Percentiles rank a stretch among this genome's conserved stretches.
phyloP scores from a whole-genome alignment of 768 basidiomycete genomes.

The Lactarius indigo region DNA sequence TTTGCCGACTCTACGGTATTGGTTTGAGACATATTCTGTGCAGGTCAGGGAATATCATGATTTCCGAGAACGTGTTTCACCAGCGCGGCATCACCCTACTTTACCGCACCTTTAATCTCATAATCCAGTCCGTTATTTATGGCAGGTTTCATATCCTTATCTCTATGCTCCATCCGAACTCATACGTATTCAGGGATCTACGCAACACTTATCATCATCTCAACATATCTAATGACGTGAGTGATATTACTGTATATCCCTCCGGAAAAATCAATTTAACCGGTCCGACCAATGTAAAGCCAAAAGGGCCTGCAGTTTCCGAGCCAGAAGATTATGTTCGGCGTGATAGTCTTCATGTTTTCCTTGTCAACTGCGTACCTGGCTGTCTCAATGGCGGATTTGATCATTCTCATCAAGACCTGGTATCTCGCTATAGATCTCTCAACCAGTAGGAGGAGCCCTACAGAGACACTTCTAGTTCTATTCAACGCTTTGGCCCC shows the following conservation, averaged over 20 bases:
- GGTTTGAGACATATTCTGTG: background rate
- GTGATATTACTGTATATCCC: background rate
- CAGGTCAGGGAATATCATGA: background rate
- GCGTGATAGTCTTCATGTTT: background rate
- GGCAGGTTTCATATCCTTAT: background rate
- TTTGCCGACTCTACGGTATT: too few species aligned
- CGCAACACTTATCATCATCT: background rate
- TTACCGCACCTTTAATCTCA: background rate
- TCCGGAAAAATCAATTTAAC: background rate
- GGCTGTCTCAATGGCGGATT: background rate
- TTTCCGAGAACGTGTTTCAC: background rate
- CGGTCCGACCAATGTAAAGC: background rate
- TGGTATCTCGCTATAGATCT: background rate
- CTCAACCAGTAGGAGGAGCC: background rate
- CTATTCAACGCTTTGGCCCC: background rate
- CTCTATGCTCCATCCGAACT: background rate
- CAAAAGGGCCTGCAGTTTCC: background rate
- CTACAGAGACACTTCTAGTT: background rate
- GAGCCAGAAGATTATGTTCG: background rate
- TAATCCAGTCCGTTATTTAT: background rate
- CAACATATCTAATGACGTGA: background rate
- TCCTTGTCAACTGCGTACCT: background rate
- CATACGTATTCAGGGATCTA: background rate
- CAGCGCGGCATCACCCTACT: background rate
- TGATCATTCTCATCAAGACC: background rate